Evolutionary conservation across 306 rosid species (phyloP).

Genomic region (Cyclanthera cordifolia): DNA sequence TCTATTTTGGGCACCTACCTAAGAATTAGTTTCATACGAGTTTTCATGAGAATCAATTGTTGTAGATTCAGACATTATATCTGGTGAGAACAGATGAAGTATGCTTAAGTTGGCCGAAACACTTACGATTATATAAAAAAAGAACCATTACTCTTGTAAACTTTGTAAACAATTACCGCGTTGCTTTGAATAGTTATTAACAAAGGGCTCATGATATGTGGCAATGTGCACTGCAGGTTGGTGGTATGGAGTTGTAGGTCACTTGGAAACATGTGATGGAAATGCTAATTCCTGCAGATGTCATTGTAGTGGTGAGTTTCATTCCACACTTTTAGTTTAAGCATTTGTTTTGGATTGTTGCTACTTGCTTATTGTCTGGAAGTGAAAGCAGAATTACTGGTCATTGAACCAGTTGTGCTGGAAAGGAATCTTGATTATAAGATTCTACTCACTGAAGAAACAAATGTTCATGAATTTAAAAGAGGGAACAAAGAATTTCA

Average conservation of each 20-base stretch:
- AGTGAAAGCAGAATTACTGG: slow-evolving; percentile 6
- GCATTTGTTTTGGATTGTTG: slow-evolving; percentile 5
- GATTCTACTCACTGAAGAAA: background rate
- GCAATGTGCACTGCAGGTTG: slow-evolving; percentile 57
- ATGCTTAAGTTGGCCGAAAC: no score
- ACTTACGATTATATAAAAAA: no score
- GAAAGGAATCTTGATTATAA: background rate
- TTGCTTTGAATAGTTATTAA: slow-evolving; percentile 8
- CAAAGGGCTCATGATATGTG: slow-evolving; percentile 17
- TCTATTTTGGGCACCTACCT: no score
- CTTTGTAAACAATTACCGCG: background rate
- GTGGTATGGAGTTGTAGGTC: slow-evolving; percentile 98
- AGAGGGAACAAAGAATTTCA: background rate
- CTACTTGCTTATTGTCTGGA: background rate
- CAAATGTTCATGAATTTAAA: background rate
- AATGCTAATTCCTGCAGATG: slow-evolving; percentile 63
- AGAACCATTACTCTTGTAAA: background rate
- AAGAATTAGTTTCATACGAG: no score
- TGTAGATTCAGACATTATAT: no score
- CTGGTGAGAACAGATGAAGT: no score
- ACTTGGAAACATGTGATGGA: slow-evolving; percentile 79
- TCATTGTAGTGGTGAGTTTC: slow-evolving; percentile 56
- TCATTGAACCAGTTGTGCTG: slow-evolving; percentile 1
- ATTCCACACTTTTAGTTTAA: slow-evolving; percentile 15
- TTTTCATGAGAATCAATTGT: no score